Percentiles rank a stretch among this genome's conserved stretches.
phyloP scores from a whole-genome alignment of 345 rosid species.

The Bruguiera gymnorhiza region DNA sequence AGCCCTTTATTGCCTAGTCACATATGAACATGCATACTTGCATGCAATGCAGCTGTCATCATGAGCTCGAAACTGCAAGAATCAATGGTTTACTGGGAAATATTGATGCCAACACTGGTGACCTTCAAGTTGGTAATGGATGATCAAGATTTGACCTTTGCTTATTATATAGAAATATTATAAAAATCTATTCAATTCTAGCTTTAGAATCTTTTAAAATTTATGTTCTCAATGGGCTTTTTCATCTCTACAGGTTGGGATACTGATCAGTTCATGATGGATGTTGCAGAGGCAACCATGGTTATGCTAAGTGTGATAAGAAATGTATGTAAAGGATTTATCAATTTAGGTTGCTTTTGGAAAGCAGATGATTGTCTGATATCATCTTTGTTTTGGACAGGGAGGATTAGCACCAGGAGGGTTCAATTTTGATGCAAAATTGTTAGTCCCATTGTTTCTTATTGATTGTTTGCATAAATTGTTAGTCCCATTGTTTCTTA shows the following conservation, averaged over 20 bases:
- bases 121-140: slow-evolving; percentile 70
- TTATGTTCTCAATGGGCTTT: not conserved
- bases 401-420: slow-evolving; percentile 98
- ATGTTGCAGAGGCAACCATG: slow-evolving; percentile 80
- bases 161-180: not conserved
- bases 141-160: not conserved
- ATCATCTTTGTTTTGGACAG: slow-evolving; percentile 31
- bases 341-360: not conserved
- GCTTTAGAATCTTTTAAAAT: not conserved
- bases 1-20: too few relatives aligned
- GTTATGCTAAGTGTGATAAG: slow-evolving; percentile 82
- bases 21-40: not conserved
- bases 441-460: slow-evolving; percentile 40
- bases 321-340: slow-evolving; percentile 46
- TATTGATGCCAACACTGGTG: slow-evolving; percentile 93
- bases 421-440: slow-evolving; percentile 93
- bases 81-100: slow-evolving; percentile 81
- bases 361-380: not conserved
- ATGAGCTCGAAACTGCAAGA: slow-evolving; percentile 91
- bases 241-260: slow-evolving; percentile 67
- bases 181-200: not conserved
- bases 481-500: slow-evolving; percentile 34
- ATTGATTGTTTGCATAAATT: slow-evolving; percentile 36
- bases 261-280: slow-evolving; percentile 92
- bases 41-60: slow-evolving; percentile 63